These are phyloP conservation scores for Cruciata laevipes DNA, from an alignment of 257 asterid species.

Conservation along the genomic window DNA sequence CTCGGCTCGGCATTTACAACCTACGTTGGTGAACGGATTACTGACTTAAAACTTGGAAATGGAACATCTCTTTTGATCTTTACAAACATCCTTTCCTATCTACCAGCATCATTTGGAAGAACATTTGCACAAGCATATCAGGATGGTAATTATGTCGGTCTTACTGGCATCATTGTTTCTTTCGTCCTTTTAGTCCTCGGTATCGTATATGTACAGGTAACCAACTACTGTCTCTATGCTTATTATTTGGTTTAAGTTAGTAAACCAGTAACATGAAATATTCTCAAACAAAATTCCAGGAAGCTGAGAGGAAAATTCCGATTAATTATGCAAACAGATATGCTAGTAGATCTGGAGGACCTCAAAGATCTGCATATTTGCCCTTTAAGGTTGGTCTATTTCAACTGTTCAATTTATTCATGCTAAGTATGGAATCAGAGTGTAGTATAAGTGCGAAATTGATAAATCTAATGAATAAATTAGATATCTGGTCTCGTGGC, in stretches of 20 bases:
- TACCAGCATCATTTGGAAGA: constrained; percentile 97
- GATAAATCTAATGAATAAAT: neutral
- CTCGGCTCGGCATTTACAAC: constrained; percentile 81
- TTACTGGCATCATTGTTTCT: constrained; percentile 57
- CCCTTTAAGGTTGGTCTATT: constrained; percentile 70
- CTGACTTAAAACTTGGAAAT: constrained; percentile 90
- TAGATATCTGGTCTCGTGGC: neutral
- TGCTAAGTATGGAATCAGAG: neutral
- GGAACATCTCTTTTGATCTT: constrained; percentile 94
- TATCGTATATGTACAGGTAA: constrained; percentile 94
- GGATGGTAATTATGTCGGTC: constrained; percentile 89
- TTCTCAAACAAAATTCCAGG: constrained; percentile 40
- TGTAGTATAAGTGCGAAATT: neutral
- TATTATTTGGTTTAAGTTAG: neutral
- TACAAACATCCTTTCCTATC: constrained; percentile 91
- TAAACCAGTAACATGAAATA: constrained; percentile 17
- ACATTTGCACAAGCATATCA: constrained; percentile 73
- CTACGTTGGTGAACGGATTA: constrained; percentile 78
- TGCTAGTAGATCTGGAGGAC: constrained; percentile 59
- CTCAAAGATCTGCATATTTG: constrained; percentile 81
- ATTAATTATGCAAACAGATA: constrained; percentile 85
- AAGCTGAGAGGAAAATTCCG: constrained; percentile 98
- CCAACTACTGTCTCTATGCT: constrained; percentile 11
- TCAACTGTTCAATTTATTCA: neutral
- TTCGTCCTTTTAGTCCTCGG: constrained; percentile 82